Base-by-base conservation (phyloP, 1,284 basidiomycete species). In the Marasmius oreades region DNA sequence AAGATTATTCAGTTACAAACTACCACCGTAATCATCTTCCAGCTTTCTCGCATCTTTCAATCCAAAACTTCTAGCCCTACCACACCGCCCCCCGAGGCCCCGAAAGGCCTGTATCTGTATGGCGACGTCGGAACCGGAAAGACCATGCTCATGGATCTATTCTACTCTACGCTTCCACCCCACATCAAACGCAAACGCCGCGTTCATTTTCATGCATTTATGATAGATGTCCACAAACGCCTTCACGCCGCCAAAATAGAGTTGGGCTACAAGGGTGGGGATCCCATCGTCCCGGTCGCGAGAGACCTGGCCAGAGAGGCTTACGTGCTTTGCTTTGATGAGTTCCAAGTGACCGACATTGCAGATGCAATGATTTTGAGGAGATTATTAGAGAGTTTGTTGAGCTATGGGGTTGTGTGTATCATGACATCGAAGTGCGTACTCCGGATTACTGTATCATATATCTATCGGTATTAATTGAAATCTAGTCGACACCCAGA, bases 141-240 rank as follows among this genome's bases (percentile, higher is more conserved):
- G 79, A 93, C 92, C 0, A 98, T 99, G 95, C 86, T 99, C 60
- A 99, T 99, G 97, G 97, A 99, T 71, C 78, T 99, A 18, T 97
- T 99, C 73, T 94, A 93, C 77, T 86, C 90, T 60, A 90, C 94
- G 1, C 82, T 99, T 1, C 95, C 95, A 0, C 66, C 79, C 0
- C 82, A 86, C 59, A 81, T 95, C 61, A 84, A 73, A 44, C 80
- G 82, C 58, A 93, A 93, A 68, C 89, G 90, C 39, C 82, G 96
- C 36, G 92, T 98, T 18, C 96, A 99, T 72, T 99, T 99, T 68
- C 94, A 97, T 67, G 90, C 92, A 0, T 99, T 99, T 77, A 99
- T 99, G 97, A 89, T 98, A 61, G 96, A 99, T 67, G 95, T 98
- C 23, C 93, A 98, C 70, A 96, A 96, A 68, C 86, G 95, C 10